Evolutionary conservation across 1,284 basidiomycete genomes (phyloP).

Genomic region (Fomes fomentarius): DNA sequence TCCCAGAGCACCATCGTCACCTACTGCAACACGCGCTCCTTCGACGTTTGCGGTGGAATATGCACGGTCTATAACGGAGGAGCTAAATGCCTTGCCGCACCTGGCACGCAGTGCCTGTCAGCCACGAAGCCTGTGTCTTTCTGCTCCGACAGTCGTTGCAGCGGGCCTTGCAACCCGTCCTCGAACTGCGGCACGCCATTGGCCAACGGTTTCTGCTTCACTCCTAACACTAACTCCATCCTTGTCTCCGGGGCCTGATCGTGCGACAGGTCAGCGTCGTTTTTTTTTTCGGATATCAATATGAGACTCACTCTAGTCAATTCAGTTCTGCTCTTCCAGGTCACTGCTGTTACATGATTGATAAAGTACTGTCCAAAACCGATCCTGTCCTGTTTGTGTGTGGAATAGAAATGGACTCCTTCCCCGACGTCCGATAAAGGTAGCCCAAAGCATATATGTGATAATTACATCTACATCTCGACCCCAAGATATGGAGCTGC

Average conservation of each 20-base stretch:
- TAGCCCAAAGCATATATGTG: too few relatives aligned
- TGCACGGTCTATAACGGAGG: slow-evolving; percentile 3
- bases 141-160: background rate
- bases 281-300: too few relatives aligned
- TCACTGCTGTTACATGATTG: too few relatives aligned
- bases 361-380: too few relatives aligned
- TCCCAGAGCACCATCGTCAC: background rate
- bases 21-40: background rate
- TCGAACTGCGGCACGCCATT: background rate
- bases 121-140: background rate
- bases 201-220: background rate
- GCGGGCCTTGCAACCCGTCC: background rate
- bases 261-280: too few relatives aligned
- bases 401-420: too few relatives aligned
- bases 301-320: too few relatives aligned
- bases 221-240: slow-evolving; percentile 1
- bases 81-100: background rate
- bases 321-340: too few relatives aligned
- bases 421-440: too few relatives aligned
- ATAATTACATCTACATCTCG: too few relatives aligned
- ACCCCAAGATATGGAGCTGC: too few relatives aligned
- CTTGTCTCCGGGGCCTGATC: background rate
- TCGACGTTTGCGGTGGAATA: background rate
- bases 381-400: too few relatives aligned
- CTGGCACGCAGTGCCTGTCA: background rate